These are phyloP conservation scores for Chytriomyces hyalinus DNA, from an alignment of 192 early-diverging fungal species.

Conservation along the genomic window DNA sequence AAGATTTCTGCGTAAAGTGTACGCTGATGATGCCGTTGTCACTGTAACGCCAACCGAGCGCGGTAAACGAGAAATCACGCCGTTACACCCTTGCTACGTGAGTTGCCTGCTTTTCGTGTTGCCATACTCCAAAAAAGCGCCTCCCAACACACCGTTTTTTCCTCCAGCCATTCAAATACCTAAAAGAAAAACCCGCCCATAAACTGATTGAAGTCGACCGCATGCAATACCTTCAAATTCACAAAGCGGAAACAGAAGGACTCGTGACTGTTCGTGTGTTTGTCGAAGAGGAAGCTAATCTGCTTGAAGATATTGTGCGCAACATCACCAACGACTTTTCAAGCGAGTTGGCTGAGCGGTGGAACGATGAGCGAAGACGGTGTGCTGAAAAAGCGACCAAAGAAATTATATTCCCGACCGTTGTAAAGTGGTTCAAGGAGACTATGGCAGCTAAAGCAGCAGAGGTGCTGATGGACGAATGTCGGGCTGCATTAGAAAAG, in stretches of 20 bases:
- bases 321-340: slow-evolving; percentile 63
- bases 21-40: slow-evolving; percentile 70
- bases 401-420: slow-evolving; percentile 73
- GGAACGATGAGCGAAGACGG: slow-evolving; percentile 78
- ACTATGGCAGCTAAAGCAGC: slow-evolving; percentile 74
- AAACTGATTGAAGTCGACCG: slow-evolving; percentile 60
- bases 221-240: slow-evolving; percentile 77
- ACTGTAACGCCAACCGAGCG: slow-evolving; percentile 80
- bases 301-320: slow-evolving; percentile 58
- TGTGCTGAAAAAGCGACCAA: slow-evolving; percentile 64
- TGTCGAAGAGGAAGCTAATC: slow-evolving; percentile 54
- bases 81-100: slow-evolving; percentile 74
- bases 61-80: slow-evolving; percentile 77
- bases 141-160: not conserved
- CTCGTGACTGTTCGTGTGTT: slow-evolving; percentile 67
- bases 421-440: slow-evolving; percentile 77
- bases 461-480: slow-evolving; percentile 69
- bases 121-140: not conserved
- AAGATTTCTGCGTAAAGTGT: slow-evolving; percentile 75
- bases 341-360: slow-evolving; percentile 67
- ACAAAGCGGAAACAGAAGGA: slow-evolving; percentile 74
- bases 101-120: not conserved
- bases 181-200: slow-evolving; percentile 74
- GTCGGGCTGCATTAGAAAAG: slow-evolving; percentile 67
- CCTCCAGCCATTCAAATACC: slow-evolving; percentile 79